phyloP scores from a whole-genome alignment of 352 stramenopile species.

The Phytopythium ostracodes region DNA sequence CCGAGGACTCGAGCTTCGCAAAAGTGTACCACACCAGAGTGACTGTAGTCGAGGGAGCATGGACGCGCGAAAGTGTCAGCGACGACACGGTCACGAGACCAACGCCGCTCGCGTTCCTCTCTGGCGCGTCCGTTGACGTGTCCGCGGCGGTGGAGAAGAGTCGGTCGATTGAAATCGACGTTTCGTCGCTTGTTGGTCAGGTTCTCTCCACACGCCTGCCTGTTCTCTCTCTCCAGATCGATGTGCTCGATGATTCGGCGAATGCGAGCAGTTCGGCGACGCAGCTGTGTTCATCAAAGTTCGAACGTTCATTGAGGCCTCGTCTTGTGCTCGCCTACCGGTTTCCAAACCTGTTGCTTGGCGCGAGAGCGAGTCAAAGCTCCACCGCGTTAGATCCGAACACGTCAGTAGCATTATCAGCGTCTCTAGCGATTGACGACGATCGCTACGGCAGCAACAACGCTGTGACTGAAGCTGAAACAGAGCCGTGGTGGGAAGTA shows the following conservation, averaged over 20 bases:
- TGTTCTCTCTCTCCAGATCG: conserved; percentile 44
- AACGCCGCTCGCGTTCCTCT: conserved; percentile 19
- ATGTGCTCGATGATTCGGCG: conserved; percentile 34
- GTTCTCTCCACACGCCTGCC: conserved; percentile 35
- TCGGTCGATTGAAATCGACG: conserved; percentile 43
- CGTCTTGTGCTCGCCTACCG: conserved; percentile 33
- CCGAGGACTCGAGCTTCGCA: conserved; percentile 25
- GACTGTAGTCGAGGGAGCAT: conserved; percentile 43
- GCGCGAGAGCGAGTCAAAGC: conserved; percentile 27
- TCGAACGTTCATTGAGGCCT: conserved; percentile 49
- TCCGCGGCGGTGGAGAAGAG: conserved; percentile 41
- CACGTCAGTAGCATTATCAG: conserved; percentile 7
- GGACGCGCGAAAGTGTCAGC: conserved; percentile 30
- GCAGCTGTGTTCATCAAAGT: conserved; percentile 61
- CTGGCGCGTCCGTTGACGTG: conserved; percentile 24
- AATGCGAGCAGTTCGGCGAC: conserved; percentile 26
- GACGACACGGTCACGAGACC: neutral
- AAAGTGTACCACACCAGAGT: conserved; percentile 44
- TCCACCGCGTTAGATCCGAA: conserved; percentile 18
- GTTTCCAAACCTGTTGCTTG: conserved; percentile 41
- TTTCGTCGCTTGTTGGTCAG: conserved; percentile 35
- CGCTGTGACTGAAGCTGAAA: conserved; percentile 25
- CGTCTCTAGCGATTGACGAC: conserved; percentile 26
- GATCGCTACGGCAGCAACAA: conserved; percentile 10
- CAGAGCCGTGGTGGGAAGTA: conserved; percentile 58